Conservation (phyloP, 768 basidiomycete genomes). For the Mycena rosella region DNA sequence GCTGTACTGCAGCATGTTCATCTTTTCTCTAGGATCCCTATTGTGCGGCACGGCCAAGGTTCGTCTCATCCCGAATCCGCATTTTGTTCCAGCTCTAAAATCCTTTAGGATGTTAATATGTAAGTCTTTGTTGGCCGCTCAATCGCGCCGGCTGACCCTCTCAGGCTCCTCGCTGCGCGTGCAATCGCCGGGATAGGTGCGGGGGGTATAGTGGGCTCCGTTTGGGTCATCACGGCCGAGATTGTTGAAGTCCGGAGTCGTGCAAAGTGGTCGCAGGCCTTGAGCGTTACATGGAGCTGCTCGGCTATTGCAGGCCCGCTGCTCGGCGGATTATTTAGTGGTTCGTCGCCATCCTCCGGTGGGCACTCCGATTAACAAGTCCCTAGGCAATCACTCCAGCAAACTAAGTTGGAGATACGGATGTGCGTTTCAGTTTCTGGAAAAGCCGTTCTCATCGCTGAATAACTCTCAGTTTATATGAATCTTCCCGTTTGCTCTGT, state of each 20-base stretch:
- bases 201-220: slow-evolving; percentile 87
- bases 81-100: slow-evolving; percentile 35
- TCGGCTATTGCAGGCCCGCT: slow-evolving; percentile 88
- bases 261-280: slow-evolving; percentile 87
- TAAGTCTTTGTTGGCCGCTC: slow-evolving; percentile 8
- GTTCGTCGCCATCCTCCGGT: slow-evolving; percentile 54
- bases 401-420: slow-evolving; percentile 84
- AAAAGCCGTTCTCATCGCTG: slow-evolving; percentile 31
- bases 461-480: slow-evolving; percentile 73
- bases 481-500: slow-evolving; percentile 82
- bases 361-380: slow-evolving; percentile 26
- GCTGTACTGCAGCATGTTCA: slow-evolving; percentile 77
- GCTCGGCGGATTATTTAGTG: slow-evolving; percentile 86
- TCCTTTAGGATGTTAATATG: slow-evolving; percentile 56
- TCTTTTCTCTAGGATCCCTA: slow-evolving; percentile 84
- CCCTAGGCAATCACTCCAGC: slow-evolving; percentile 48
- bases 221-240: slow-evolving; percentile 90
- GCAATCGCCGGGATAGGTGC: slow-evolving; percentile 83
- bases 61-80: slow-evolving; percentile 37
- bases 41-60: slow-evolving; percentile 84
- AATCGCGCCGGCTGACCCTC: neutral
- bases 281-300: slow-evolving; percentile 89
- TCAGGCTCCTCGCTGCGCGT: slow-evolving; percentile 42
- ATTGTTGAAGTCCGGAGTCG: slow-evolving; percentile 78
- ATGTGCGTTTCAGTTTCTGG: slow-evolving; percentile 64